Evolutionary conservation across 202 grass and related monocot species (phyloP).

Genomic region (Alloteropsis angusta): DNA sequence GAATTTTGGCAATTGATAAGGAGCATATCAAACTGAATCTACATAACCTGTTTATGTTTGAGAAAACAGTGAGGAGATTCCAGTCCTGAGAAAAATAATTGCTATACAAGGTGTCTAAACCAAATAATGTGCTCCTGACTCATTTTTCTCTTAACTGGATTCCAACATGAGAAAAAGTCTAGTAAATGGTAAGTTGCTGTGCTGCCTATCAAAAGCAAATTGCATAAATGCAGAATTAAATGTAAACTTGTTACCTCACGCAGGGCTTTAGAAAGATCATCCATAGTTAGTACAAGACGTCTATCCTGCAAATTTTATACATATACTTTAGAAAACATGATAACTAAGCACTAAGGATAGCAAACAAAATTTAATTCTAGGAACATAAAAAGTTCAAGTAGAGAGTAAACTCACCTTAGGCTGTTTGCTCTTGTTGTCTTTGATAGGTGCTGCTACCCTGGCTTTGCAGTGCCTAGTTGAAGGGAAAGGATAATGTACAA

Average conservation of each 20-base stretch:
- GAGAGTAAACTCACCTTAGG: slow-evolving; percentile 54
- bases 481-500: slow-evolving; percentile 17
- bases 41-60: background rate
- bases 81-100: background rate
- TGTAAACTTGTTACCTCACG: slow-evolving; percentile 50
- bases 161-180: background rate
- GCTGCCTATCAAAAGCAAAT: background rate
- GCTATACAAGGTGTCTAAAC: background rate
- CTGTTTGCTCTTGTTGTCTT: slow-evolving; percentile 99
- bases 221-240: background rate
- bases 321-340: background rate
- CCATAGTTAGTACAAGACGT: slow-evolving; percentile 90
- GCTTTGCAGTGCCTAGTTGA: slow-evolving; percentile 82
- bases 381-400: background rate
- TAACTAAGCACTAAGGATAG: slow-evolving; percentile 13
- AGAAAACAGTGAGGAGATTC: background rate
- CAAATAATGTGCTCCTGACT: background rate
- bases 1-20: background rate
- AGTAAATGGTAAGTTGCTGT: background rate
- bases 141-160: background rate
- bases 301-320: slow-evolving; percentile 57
- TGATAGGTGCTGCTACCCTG: slow-evolving; percentile 80
- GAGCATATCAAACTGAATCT: slow-evolving; percentile 17
- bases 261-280: slow-evolving; percentile 96
- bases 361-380: background rate